These are phyloP conservation scores for Arthroderma sp. DNA, from an alignment of 2,329 filamentous ascomycete species.

Conservation along the genomic window DNA sequence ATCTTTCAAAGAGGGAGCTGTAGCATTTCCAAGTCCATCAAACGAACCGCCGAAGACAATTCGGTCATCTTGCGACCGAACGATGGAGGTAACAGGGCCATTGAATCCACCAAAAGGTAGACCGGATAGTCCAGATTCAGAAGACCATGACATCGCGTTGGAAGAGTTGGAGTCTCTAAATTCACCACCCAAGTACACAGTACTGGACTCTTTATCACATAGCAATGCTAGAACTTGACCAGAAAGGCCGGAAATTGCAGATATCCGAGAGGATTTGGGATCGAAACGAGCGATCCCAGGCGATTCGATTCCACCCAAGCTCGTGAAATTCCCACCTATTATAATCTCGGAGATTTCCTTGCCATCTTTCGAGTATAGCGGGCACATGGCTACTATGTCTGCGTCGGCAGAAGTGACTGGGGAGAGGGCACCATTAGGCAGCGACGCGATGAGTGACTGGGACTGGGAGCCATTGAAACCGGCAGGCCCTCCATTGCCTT, in stretches of 20 bases:
- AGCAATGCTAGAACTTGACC: slow-evolving; percentile 71
- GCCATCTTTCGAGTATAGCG: slow-evolving; percentile 55
- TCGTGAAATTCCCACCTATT: slow-evolving; percentile 91
- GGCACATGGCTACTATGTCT: slow-evolving; percentile 78
- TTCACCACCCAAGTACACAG: slow-evolving; percentile 82
- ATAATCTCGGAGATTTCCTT: slow-evolving; percentile 55
- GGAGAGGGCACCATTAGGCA: slow-evolving; percentile 75
- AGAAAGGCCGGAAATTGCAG: slow-evolving; percentile 63
- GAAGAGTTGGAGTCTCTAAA: slow-evolving; percentile 70
- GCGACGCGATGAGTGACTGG: slow-evolving; percentile 63
- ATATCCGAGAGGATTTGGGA: slow-evolving; percentile 54
- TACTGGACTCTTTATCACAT: slow-evolving; percentile 63
- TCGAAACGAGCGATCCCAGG: slow-evolving; percentile 72
- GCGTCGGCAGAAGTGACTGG: slow-evolving; percentile 66
- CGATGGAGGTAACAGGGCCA: slow-evolving; percentile 75
- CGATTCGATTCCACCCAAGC: slow-evolving; percentile 61
- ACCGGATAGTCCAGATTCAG: slow-evolving; percentile 56
- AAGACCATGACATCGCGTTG: slow-evolving; percentile 76
- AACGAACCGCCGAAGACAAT: slow-evolving; percentile 89
- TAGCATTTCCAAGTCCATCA: slow-evolving; percentile 72
- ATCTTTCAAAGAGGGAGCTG: slow-evolving; percentile 42
- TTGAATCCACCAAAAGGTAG: slow-evolving; percentile 91
- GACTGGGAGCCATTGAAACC: slow-evolving; percentile 34
- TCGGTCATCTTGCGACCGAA: slow-evolving; percentile 64
- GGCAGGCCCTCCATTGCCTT: slow-evolving; percentile 46